Base-by-base conservation (phyloP, 2,329 filamentous ascomycete species). In the Zymoseptoria tritici region DNA sequence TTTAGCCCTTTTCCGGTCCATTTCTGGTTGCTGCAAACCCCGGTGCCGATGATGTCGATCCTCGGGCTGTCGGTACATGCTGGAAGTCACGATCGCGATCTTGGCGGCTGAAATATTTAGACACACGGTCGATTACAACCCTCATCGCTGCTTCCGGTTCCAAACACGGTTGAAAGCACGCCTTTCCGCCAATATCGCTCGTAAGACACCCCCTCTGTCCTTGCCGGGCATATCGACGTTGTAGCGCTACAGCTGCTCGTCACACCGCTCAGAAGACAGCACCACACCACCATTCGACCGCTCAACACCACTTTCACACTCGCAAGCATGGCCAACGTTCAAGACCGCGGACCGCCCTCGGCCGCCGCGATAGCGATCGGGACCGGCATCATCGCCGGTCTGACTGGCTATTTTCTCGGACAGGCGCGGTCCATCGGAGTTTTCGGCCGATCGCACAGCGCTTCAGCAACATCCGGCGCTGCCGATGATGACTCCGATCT, bases 381-480 rank as follows among this genome's bases (percentile, higher is more conserved):
- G 57, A 91, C 90, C 19, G 86, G 86, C 64, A 82, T 95, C 63
- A 78, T 93, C 59, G 83, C 87, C 63, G 85, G 89, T 66, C 73
- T 94, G 57, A 83, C 85, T 1, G 92, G 92, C 68, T 96, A 93
- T 76, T 84, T 91, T 68, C 74, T 85, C 61, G 84, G 84, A 58
- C 81, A 84, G 71, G 85, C 81, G 19, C 81, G 83, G 20, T 83
- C 83, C 46, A 82, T 96, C 13, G 91, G 90, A 63, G 77, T 96
- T 61, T 91, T 91, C 76, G 81, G 85, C 19, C 82, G 83, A 62
- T 80, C 66, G 55, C 64, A 59, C 55, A 54, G 64, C 21, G 57
- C 52, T 55, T 63, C 68, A 11, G 70, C 70, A n/a, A 69, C 69
- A 8, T 66, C 73, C 54, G 63, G 67, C 54, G 67, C 62, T 51